Evolutionary conservation across 129 eudicot genomes (phyloP).

Genomic region (Helichrysum umbraculigerum): DNA sequence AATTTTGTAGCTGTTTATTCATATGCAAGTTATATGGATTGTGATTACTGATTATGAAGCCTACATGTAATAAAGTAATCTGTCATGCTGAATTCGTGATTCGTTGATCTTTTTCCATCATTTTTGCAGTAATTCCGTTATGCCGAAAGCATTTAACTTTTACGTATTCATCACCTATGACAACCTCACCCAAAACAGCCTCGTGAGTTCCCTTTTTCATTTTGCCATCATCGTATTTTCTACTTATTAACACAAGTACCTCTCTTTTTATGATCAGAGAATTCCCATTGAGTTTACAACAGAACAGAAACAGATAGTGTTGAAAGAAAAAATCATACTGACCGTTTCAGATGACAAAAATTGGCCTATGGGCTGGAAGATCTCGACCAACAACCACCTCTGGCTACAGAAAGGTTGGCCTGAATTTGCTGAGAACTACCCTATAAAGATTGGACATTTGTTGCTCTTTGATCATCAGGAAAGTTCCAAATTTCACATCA

Average conservation of each 20-base stretch:
- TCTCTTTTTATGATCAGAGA: neutral
- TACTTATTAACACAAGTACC: too few relatives aligned
- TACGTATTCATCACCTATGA: neutral
- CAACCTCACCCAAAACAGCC: conserved; percentile 6
- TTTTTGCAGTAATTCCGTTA: neutral
- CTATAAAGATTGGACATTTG: conserved; percentile 2
- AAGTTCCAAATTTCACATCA: conserved; percentile 5
- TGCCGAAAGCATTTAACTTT: conserved; percentile 6
- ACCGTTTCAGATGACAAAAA: conserved; percentile 20
- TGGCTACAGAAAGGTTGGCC: conserved; percentile 30
- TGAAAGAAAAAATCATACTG: conserved; percentile 1
- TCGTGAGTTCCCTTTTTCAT: conserved; percentile 10
- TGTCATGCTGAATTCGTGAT: too few relatives aligned
- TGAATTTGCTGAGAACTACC: conserved; percentile 18
- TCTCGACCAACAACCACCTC: conserved; percentile 21
- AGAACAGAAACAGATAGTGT: conserved; percentile 14
- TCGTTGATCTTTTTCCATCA: too few relatives aligned
- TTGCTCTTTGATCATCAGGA: conserved; percentile 11
- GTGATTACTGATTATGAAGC: too few relatives aligned
- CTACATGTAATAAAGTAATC: too few relatives aligned
- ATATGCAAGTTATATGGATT: too few relatives aligned
- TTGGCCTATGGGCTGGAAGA: conserved; percentile 22
- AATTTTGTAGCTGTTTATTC: too few relatives aligned
- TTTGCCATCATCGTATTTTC: neutral
- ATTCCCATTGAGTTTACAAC: conserved; percentile 14